Base-by-base conservation (phyloP, 768 basidiomycete genomes). In the Phaeotremella skinneri region DNA sequence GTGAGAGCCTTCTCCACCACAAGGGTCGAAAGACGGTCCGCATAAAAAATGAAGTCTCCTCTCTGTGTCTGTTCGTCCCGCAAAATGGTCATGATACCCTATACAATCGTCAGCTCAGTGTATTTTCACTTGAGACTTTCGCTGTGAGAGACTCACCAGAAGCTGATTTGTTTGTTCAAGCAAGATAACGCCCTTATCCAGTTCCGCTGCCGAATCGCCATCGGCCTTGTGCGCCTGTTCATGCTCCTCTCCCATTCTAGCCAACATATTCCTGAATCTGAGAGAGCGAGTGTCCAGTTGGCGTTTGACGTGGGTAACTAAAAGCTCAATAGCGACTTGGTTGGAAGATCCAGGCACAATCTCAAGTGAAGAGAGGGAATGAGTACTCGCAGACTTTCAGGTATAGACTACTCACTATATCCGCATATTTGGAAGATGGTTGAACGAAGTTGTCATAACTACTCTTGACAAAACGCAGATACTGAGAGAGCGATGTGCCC, bases 341-440 rank as follows among this genome's bases (percentile, higher is more conserved):
- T 98, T 98, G 63, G 91, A 85, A 2, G 84, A 84, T 2, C 94
- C 94, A 1, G 93, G 93, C n/a, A 99, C 93, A 64, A 97, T 93
- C 92, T 94, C 61, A 16, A 51, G 5, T 31, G 23, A n/a, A n/a
- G n/a, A n/a, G n/a, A n/a, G 17, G 3, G 13, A 17, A n/a, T n/a
- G 52, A 30, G 39, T 56, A 27, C 21, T 31, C n/a, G n/a, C 4
- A 41, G 16, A 29, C 41, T 51, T 3, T n/a, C 20, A 16, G 30
- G 20, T 53, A 14, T 14, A 37, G 37, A 42, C 1, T 17, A 66
- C 78, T 58, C 32, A 92, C 91, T 34, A 99, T 90, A 72, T 99
- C 92, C 2, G 94, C 94, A 72, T 87, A 82, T 43, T 85, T 83
- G 14, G 91, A 83, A 2, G 89, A 89, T 1, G 94, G 94, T 30